Base-by-base conservation (phyloP, 2,329 filamentous ascomycete genomes). In the Tricladium varicosporioides region DNA sequence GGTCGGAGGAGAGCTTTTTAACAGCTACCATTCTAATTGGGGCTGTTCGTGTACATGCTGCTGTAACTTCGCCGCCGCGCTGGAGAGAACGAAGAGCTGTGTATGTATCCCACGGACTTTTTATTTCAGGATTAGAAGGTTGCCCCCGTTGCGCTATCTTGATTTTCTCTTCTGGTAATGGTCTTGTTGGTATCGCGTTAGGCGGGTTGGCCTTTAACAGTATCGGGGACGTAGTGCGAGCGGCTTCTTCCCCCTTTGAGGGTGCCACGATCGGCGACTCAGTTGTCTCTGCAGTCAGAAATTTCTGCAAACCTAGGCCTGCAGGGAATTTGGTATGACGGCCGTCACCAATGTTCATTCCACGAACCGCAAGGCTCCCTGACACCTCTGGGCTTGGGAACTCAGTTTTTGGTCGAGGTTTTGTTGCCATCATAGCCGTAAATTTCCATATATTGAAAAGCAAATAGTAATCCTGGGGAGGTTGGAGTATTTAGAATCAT, bases 41-140 rank as follows among this genome's bases (percentile, higher is more conserved):
- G 45, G 48, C 36, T 53, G 46, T 47, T 48, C 15, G 44, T 15
- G 48, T 60, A 57, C 31, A 61, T 27, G 57, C 54, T 42, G 43
- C 48, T 48, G 14, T 61, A 32, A 61, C 51, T 36, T 60, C 15
- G 5, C 51, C 47, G n/a, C 48, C 54, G 15, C 59, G 47, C n/a
- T 61, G 11, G 9, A 61, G 27, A 32, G 22, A 33, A 48, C 51
- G 15, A 47, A 61, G 51, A 32, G 14, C 19, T 15, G 11, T 49
- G 36, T 61, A 61, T 42, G 16, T 33, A 47, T 59, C n/a, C 42
- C 13, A 61, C 9, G 46, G 56, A 48, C 50, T 54, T 19, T 56
- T 16, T 46, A 22, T 46, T 5, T 46, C 10, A 46, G 18, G 43
- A 22, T 3, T 11, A 16, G 46, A 33, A 48, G 27, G 16, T 14